Evolutionary conservation across 345 rosid species (phyloP).

Genomic region (Hibiscus mutabilis): DNA sequence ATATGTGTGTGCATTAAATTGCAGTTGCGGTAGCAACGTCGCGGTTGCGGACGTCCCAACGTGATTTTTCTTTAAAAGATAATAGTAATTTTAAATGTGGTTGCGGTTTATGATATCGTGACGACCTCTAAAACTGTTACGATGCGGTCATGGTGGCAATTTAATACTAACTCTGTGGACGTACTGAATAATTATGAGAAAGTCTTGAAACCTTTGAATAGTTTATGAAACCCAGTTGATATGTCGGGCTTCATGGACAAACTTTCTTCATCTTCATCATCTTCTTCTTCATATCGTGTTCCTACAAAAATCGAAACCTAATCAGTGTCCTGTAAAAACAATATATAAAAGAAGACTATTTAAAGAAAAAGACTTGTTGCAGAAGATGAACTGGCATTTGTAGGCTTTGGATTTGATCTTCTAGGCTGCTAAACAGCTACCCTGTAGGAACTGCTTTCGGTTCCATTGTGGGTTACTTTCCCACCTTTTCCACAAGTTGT

Average conservation of each 20-base stretch:
- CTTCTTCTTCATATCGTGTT: slow-evolving; percentile 21
- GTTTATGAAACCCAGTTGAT: slow-evolving; percentile 46
- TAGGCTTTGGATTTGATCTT: slow-evolving; percentile 14
- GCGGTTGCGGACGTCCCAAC: no score
- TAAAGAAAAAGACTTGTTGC: slow-evolving; percentile 24
- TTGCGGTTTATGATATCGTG: no score
- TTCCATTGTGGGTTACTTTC: no score
- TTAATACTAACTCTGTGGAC: no score
- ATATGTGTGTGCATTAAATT: no score
- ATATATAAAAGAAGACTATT: neutral
- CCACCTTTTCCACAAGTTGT: no score
- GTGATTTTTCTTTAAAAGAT: no score
- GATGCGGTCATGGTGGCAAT: no score
- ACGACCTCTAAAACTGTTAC: no score
- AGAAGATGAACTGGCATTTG: slow-evolving; percentile 10
- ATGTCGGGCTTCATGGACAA: slow-evolving; percentile 34
- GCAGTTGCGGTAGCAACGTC: no score
- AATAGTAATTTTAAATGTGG: no score
- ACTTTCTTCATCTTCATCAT: slow-evolving; percentile 35
- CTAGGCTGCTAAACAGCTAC: slow-evolving; percentile 14
- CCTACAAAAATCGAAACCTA: slow-evolving; percentile 10
- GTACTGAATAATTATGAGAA: slow-evolving; percentile 61
- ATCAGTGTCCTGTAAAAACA: neutral
- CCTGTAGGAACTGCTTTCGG: no score
- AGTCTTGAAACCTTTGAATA: slow-evolving; percentile 54